phyloP scores from a whole-genome alignment of 2,329 filamentous ascomycete genomes.

The Alternaria sp. region DNA sequence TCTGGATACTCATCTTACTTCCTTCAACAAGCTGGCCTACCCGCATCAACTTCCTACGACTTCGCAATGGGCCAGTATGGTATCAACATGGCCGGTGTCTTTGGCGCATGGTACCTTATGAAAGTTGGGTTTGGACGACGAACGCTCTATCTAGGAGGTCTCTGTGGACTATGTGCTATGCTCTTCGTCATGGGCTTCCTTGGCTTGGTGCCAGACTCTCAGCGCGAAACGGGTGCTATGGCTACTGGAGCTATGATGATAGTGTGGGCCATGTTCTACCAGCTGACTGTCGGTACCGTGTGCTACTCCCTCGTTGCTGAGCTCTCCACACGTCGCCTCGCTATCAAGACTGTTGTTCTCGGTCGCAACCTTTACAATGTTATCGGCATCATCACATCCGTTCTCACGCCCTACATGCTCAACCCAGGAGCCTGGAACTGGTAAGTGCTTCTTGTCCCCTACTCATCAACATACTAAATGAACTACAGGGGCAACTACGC shows the following conservation, averaged over 20 bases:
- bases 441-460: neutral
- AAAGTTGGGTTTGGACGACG: slow-evolving; percentile 77
- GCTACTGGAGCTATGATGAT: slow-evolving; percentile 86
- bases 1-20: slow-evolving; percentile 61
- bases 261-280: slow-evolving; percentile 68
- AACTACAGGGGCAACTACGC: slow-evolving; percentile 74
- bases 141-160: slow-evolving; percentile 77
- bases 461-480: neutral
- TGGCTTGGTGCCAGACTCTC: slow-evolving; percentile 71
- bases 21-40: slow-evolving; percentile 58
- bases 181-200: slow-evolving; percentile 86
- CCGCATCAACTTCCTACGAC: slow-evolving; percentile 53
- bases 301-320: slow-evolving; percentile 90
- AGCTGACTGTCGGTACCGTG: slow-evolving; percentile 87
- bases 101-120: slow-evolving; percentile 85
- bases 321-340: slow-evolving; percentile 80
- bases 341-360: slow-evolving; percentile 91
- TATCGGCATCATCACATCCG: slow-evolving; percentile 80
- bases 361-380: slow-evolving; percentile 81
- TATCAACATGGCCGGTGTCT: slow-evolving; percentile 81
- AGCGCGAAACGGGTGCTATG: slow-evolving; percentile 70
- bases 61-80: slow-evolving; percentile 66
- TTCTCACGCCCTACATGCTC: slow-evolving; percentile 91
- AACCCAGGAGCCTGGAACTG: slow-evolving; percentile 86
- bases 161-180: slow-evolving; percentile 75